Base-by-base conservation (phyloP, 352 stramenopile genomes). In the Globisporangium mamillatum region DNA sequence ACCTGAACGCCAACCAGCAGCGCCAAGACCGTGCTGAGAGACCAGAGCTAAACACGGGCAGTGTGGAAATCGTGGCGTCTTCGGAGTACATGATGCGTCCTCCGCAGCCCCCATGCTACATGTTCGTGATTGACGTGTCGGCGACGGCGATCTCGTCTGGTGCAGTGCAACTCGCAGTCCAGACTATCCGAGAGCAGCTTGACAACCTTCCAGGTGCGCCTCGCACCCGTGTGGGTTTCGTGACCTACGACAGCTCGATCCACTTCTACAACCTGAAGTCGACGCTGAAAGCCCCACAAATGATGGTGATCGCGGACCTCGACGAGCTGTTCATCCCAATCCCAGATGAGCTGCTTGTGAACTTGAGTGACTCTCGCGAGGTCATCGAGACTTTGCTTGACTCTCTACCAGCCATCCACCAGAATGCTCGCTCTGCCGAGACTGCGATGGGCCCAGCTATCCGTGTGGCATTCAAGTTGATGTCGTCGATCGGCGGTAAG, bases 301-400 rank as follows among this genome's bases (percentile, higher is more conserved):
- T 96, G 88, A 96, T 96, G 87, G 84, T 96, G 32, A 80, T 96
- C 56, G 82, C 89, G 32, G 89, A 96, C 66, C 71, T 96, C 25
- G 88, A 96, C 41, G 89, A 96, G 53, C 80, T 95, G 1, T 96
- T 96, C 76, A 95, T 94, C 61, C 89, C 89, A n/a, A 94, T 96
- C 54, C 89, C 89, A 14, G 97, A 99, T 71, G 96, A 99, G 78
- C 79, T 99, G 55, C 84, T 99, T 52, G 97, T 99, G 12, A 99
- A 99, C 79, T 75, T 99, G 60, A 92, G 88, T 44, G 88, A 99
- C 71, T 98, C 87, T 48, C 86, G 97, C 44, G 81, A 95, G 12
- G 81, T 99, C 12, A 82, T 99, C 20, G 97, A 99, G 50, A 78
- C 84, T 52, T 93, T 99, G 68, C 86, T 99, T 44, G 96, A 99